Evolutionary conservation across 805 yeast species (phyloP).

Genomic region (Babjeviella inositovora): DNA sequence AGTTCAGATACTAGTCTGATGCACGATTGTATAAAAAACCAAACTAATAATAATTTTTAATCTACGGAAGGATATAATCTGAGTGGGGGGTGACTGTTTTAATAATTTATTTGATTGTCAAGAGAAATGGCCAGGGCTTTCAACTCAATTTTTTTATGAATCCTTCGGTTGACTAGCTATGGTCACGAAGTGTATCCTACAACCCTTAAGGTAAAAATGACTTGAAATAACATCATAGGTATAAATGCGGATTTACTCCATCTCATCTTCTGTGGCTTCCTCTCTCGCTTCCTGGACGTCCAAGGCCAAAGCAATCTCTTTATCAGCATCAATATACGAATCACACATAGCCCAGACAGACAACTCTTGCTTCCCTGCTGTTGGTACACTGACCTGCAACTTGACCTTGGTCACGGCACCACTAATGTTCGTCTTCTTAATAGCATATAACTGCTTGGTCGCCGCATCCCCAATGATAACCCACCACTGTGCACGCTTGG

Average conservation of each 20-base stretch:
- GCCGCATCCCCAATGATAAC: conserved; percentile 58
- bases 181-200: too few species aligned
- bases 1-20: too few species aligned
- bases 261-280: conserved; percentile 7
- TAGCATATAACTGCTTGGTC: conserved; percentile 49
- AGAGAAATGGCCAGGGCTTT: background rate
- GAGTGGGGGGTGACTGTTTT: too few species aligned
- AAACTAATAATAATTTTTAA: too few species aligned
- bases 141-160: too few species aligned
- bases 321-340: conserved; percentile 85
- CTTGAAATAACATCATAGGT: too few species aligned
- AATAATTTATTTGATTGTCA: background rate
- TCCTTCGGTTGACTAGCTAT: too few species aligned
- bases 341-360: conserved; percentile 83
- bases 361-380: conserved; percentile 42
- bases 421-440: conserved; percentile 43
- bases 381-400: conserved; percentile 41
- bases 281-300: conserved; percentile 18
- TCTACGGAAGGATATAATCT: too few species aligned
- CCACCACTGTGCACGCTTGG: conserved; percentile 75
- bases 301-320: conserved; percentile 46
- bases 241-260: too few species aligned
- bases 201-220: too few species aligned
- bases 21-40: too few species aligned
- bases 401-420: conserved; percentile 34